Evolutionary conservation across 148 eudicot genomes (phyloP).

Genomic region (Rhododendron molle): DNA sequence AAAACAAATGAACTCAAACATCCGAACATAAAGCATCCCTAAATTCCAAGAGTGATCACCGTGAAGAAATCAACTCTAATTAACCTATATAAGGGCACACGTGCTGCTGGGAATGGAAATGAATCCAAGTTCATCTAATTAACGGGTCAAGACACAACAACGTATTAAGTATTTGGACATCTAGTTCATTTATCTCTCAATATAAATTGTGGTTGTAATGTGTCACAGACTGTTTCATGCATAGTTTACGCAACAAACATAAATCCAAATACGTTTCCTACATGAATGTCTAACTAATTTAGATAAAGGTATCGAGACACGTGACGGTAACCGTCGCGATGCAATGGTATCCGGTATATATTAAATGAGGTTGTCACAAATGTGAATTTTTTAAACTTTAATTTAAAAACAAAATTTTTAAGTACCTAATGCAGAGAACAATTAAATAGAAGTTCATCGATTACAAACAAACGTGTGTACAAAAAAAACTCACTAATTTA

Average conservation of each 20-base stretch:
- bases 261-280: not conserved
- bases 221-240: not conserved
- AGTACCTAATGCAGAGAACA: too few species aligned
- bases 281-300: not conserved
- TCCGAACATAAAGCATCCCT: not conserved
- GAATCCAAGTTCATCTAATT: not conserved
- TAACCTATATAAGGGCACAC: not conserved
- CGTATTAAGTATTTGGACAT: not conserved
- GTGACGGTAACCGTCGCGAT: too few species aligned
- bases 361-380: too few species aligned
- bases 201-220: not conserved
- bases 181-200: not conserved
- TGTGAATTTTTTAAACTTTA: too few species aligned
- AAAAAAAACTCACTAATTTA: too few species aligned
- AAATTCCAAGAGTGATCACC: conserved; percentile 1
- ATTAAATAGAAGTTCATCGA: too few species aligned
- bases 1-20: not conserved
- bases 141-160: not conserved
- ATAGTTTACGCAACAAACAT: not conserved
- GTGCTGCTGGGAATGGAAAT: not conserved
- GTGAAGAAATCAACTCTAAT: not conserved
- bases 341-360: too few species aligned
- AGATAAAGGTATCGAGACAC: too few species aligned
- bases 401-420: too few species aligned
- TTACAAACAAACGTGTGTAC: too few species aligned